Evolutionary conservation across 257 asterid species (phyloP).

Genomic region (Prunella vulgaris): DNA sequence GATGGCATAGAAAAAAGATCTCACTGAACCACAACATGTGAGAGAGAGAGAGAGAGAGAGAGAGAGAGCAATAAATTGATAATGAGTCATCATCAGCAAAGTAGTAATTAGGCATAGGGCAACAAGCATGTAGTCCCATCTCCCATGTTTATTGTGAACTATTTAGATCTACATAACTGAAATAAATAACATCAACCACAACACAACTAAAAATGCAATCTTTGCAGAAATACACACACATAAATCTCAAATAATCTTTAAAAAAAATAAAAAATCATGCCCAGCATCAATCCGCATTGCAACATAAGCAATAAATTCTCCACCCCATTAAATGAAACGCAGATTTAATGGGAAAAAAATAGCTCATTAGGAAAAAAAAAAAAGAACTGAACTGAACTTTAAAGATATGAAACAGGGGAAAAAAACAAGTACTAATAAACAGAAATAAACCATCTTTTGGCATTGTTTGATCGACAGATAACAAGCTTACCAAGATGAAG

Average conservation of each 20-base stretch:
- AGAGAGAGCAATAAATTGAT: slow-evolving; percentile 13
- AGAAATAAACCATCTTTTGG: neutral
- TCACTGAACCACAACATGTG: too few relatives aligned
- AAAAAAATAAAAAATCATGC: too few relatives aligned
- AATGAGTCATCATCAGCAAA: slow-evolving; percentile 16
- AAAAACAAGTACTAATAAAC: neutral
- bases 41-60: slow-evolving; percentile 3
- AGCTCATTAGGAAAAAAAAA: neutral
- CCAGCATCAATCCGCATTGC: slow-evolving; percentile 5
- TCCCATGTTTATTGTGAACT: slow-evolving; percentile 16
- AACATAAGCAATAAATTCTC: neutral
- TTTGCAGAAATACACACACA: slow-evolving; percentile 2
- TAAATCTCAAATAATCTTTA: neutral
- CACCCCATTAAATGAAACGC: neutral
- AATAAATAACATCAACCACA: neutral
- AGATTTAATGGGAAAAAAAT: neutral
- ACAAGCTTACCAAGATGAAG: slow-evolving; percentile 14
- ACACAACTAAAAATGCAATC: neutral
- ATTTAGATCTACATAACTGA: slow-evolving; percentile 23
- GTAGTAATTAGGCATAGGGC: neutral
- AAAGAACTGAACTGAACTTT: too few relatives aligned
- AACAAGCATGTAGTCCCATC: slow-evolving; percentile 3
- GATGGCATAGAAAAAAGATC: too few relatives aligned
- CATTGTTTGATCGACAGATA: slow-evolving; percentile 4
- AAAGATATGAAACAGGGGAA: too few relatives aligned